Base-by-base conservation (phyloP, 108 stramenopile genomes). In the Seminavis robusta region DNA sequence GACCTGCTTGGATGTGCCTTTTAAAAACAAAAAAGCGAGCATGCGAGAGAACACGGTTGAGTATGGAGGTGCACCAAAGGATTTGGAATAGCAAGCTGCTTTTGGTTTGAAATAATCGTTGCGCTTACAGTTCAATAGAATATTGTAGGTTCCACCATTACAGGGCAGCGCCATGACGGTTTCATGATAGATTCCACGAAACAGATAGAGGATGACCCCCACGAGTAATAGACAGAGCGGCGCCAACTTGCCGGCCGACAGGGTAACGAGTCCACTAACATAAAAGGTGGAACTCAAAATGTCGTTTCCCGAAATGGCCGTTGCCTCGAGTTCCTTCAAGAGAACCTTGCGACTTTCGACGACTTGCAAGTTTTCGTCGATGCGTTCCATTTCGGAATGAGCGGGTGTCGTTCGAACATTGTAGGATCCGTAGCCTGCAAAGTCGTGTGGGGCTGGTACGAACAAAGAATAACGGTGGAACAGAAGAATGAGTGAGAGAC, bases 121-220 rank as follows among this genome's bases (percentile, higher is more conserved):
- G n/a, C n/a, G n/a, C n/a, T n/a, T n/a, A 27, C 73, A 75, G 54
- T 88, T 80, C 33, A 88, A 45, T 24, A 88, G 65, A 24, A 83
- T 64, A 57, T 80, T 88, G 57, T 84, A 88, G 25, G 81, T 76
- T 25, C 87, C 87, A 25, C 87, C 87, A 61, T 88, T 85, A 40
- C 81, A 66, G 16, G 83, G 83, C 41, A 88, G 51, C 19, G 87
- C 87, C 46, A 71, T 76, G 42, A 80, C 83, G 8, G 80, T 79
- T 55, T 88, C 87, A 21, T 66, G 69, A 61, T 85, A 88, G 26
- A 88, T 71, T n/a, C 37, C 55, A 23, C 84, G 58, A 63, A 83
- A 83, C 20, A 81, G 58, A 44, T 83, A 86, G 11, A 89, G 55
- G 31, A 84, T 61, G 4, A 79, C 34, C 7, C 77, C 77, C 8